Conservation (phyloP, 768 basidiomycete species). For the Rhizopogon sp. region DNA sequence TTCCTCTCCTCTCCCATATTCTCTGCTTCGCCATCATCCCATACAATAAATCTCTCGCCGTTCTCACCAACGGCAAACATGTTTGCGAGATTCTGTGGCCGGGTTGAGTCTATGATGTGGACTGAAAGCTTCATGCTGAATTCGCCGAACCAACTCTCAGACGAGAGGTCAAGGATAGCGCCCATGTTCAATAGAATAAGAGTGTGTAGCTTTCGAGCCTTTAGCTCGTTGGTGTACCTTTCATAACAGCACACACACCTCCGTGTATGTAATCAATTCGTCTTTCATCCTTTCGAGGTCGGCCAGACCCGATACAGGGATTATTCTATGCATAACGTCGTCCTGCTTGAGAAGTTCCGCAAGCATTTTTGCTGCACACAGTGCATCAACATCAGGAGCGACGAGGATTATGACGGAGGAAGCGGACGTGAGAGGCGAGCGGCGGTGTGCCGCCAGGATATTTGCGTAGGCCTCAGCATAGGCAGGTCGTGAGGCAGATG, state of each 20-base stretch:
- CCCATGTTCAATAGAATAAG: slow-evolving; percentile 93
- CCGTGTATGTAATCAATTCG: slow-evolving; percentile 59
- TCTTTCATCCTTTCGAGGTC: slow-evolving; percentile 65
- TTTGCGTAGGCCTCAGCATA: slow-evolving; percentile 70
- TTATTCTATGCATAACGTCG: slow-evolving; percentile 85
- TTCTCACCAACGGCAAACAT: slow-evolving; percentile 70
- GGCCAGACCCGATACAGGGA: slow-evolving; percentile 82
- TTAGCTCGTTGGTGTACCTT: not conserved
- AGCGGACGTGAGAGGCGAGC: slow-evolving; percentile 71
- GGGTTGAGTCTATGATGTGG: slow-evolving; percentile 92
- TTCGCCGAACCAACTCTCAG: slow-evolving; percentile 71
- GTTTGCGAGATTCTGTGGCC: slow-evolving; percentile 86
- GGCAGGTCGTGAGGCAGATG: slow-evolving; percentile 51
- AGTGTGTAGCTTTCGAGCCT: slow-evolving; percentile 63
- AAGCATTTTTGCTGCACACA: slow-evolving; percentile 89
- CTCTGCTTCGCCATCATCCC: slow-evolving; percentile 87
- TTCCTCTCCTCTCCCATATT: slow-evolving; percentile 64
- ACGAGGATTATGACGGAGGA: slow-evolving; percentile 84
- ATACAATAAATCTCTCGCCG: slow-evolving; percentile 74
- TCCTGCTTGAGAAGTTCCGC: slow-evolving; percentile 88
- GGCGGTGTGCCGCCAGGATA: slow-evolving; percentile 68
- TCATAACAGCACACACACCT: slow-evolving; percentile 40
- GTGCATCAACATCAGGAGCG: slow-evolving; percentile 86
- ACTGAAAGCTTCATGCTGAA: slow-evolving; percentile 60
- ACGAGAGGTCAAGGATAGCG: slow-evolving; percentile 76